Evolutionary conservation across 2,329 filamentous ascomycete species (phyloP), one percentile per base, ranked within the genome.

Genomic region (Drechslerella dactyloides): DNA sequence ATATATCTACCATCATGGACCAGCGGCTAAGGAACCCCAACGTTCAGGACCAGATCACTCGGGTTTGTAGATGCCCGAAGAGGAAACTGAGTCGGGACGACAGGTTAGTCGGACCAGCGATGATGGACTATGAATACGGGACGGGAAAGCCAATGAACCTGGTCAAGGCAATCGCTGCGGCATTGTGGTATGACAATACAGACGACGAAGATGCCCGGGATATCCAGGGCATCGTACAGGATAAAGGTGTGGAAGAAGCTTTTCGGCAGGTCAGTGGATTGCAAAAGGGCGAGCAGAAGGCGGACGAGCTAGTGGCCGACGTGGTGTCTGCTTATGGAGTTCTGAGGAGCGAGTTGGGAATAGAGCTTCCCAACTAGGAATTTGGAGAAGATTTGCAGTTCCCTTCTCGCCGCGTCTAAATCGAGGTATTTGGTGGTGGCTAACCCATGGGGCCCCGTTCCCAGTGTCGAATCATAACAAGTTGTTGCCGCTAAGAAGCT

Each of bases 1-100:
- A 99, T 79, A 91, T 96, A 73, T 85, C 94, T 78, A 93, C 90
- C 82, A 99, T 99, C 81, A 87, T 99, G 79, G 86, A 85, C 66
- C 79, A 80, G 15, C 82, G 82, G 1, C 79, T 81, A 63, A 78
- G 74, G 53, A 79, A 79, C 27, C 74, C 73, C 1, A 81, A 81
- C 24, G 76, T 79, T 33, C 82, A 81, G 80, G 81, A 99, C 80
- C 89, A 89, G 11, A 92, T 97, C 37, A 91, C 96, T 83, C 93
- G 94, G 80, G 94, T 99, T 75, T 94, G 93, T 63, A 93, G 94
- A 79, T 93, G 93, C 17, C 94, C 94, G 17, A 84, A 99, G 72
- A 90, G 94, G 79, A 99, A 99, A 85, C 85, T 99, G 35, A 89
- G 89, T 75, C 90, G 93, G 80, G 94, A 96, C 83, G 94, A 99